Conservation (phyloP, 1,139 yeast species). For the Sugiyamaella paludigena region DNA sequence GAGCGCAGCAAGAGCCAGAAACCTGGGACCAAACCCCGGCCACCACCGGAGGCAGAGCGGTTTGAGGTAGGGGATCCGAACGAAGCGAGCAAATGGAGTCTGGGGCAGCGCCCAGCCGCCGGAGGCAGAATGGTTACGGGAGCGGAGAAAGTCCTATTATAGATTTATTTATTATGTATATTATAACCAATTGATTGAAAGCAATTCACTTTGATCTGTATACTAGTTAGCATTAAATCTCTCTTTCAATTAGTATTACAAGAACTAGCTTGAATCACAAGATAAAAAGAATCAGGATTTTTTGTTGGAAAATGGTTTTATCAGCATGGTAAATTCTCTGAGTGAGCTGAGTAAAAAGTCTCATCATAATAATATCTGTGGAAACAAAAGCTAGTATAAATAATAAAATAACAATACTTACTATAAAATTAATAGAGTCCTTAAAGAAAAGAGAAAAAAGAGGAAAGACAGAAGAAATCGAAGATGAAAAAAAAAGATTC, state of each 20-base stretch:
- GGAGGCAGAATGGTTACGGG: no score
- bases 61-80: no score
- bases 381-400: background rate
- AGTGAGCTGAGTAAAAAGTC: conserved; percentile 26
- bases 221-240: background rate
- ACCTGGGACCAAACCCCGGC: no score
- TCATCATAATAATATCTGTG: conserved; percentile 18
- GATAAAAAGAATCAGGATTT: background rate
- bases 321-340: conserved; percentile 23
- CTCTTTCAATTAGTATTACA: no score
- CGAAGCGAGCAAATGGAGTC: no score
- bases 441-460: background rate
- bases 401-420: background rate
- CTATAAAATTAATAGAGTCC: background rate
- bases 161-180: background rate
- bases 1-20: no score
- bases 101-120: no score
- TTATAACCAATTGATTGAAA: background rate
- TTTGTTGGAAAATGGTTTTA: conserved; percentile 13
- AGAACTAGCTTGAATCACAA: no score
- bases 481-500: background rate
- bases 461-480: no score
- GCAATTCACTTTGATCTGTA: background rate
- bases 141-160: no score
- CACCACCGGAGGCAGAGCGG: no score